Base-by-base conservation (phyloP, 495 filamentous ascomycete species). In the Penicillium subrubescens region DNA sequence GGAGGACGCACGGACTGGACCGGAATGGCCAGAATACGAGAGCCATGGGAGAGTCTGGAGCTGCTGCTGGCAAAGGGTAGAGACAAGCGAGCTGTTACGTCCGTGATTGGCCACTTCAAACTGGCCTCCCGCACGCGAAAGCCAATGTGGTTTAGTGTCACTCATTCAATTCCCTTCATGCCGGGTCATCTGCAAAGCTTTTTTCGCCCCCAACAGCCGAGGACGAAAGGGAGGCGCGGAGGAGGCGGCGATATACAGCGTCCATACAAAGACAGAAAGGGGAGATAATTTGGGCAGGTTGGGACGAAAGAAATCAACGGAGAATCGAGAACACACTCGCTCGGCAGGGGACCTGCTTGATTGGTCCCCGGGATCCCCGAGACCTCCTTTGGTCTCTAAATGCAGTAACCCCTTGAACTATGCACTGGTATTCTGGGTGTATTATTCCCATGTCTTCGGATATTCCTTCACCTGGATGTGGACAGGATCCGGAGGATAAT, bases 11-110 rank as follows among this genome's bases (percentile, higher is more conserved):
- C 69, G 63, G 63, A 71, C 63, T 19, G 66, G 25, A 3, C 59
- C 63, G 66, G 62, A 68, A 68, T 68, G 66, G 66, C 58, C 37
- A 65, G 61, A 70, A 70, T 70, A 70, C 67, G 67, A 70, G 67
- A 67, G 67, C 61, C 31, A 57, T 64, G 59, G 19, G 51, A 56
- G 66, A 21, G 27, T 57, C 60, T 46, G 59, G 56, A 56, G 46
- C 19, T 21, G 54, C 44, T 39, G 53, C 25, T 46, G 31, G 29
- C 37, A 51, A 53, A 56, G 69, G 69, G 44, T 51, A 69, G 67
- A 62, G 67, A 57, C 67, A 71, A 71, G 69, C 69, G 69, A 71
- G 69, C 69, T 33, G 44, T 35, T 34, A 8, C 27, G 34, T 2
- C n/a, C 14, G 12, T 50, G 52, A 71, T 71, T 71, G 60, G 66